These are phyloP conservation scores for Plantago major DNA, from an alignment of 257 asterid genomes.

Conservation along the genomic window DNA sequence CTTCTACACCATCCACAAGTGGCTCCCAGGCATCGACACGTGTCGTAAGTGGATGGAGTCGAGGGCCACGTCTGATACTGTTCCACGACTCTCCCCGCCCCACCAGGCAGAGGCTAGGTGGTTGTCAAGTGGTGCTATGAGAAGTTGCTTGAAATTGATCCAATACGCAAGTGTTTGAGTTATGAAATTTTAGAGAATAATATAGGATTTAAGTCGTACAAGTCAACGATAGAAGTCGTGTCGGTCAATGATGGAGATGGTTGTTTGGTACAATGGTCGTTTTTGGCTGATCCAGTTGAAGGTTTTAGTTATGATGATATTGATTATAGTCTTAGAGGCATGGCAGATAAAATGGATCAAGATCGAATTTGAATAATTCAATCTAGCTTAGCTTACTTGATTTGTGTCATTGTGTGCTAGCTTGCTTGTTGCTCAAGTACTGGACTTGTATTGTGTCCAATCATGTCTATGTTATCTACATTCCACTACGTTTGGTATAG, in stretches of 20 bases:
- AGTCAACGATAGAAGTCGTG: slow-evolving; percentile 37
- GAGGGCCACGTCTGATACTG: slow-evolving; percentile 51
- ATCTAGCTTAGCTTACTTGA: too few relatives aligned
- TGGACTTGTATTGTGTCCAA: too few relatives aligned
- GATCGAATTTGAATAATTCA: too few relatives aligned
- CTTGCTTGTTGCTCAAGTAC: too few relatives aligned
- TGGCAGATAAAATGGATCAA: slow-evolving; percentile 48
- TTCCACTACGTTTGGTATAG: too few relatives aligned
- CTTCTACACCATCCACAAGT: slow-evolving; percentile 50
- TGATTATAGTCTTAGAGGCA: slow-evolving; percentile 37
- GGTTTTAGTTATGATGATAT: slow-evolving; percentile 45
- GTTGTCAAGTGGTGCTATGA: slow-evolving; percentile 55
- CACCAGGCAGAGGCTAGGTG: slow-evolving; percentile 17
- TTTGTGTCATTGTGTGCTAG: too few relatives aligned
- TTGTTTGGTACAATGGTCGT: slow-evolving; percentile 68
- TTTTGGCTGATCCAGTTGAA: slow-evolving; percentile 55
- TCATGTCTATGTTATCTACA: too few relatives aligned
- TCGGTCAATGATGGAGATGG: slow-evolving; percentile 32
- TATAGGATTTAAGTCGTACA: slow-evolving; percentile 42
- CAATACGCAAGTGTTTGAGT: slow-evolving; percentile 27
- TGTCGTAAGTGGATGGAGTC: slow-evolving; percentile 31
- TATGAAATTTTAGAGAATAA: slow-evolving; percentile 54
- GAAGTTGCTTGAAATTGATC: slow-evolving; percentile 39
- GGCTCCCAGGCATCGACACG: slow-evolving; percentile 62
- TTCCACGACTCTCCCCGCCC: slow-evolving; percentile 26